phyloP scores from a whole-genome alignment of 2,329 filamentous ascomycete species.

The Talaromyces sp. region DNA sequence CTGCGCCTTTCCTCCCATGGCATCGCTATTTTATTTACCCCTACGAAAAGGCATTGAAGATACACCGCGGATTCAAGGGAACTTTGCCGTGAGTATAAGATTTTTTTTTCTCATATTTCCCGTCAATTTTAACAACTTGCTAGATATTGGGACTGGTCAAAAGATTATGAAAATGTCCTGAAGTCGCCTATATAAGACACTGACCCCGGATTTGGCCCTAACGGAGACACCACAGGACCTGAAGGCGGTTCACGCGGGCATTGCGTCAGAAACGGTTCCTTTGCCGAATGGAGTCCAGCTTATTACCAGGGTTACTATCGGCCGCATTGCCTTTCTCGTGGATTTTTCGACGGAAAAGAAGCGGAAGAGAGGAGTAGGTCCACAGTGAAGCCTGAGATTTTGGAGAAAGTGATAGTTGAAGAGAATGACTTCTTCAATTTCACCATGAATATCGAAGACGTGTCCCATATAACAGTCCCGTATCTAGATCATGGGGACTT shows the following conservation, averaged over 20 bases:
- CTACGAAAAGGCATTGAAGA: slow-evolving; percentile 2
- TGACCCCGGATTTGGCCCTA: neutral
- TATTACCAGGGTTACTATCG: neutral
- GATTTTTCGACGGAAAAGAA: neutral
- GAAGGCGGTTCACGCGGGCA: neutral
- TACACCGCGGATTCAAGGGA: neutral
- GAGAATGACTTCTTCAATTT: neutral
- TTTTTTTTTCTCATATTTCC: neutral
- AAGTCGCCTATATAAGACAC: neutral
- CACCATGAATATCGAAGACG: neutral
- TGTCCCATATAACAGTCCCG: neutral
- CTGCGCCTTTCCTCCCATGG: slow-evolving; percentile 3
- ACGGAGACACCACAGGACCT: neutral
- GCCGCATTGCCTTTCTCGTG: neutral
- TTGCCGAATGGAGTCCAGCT: neutral
- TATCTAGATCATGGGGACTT: neutral
- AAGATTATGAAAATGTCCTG: neutral
- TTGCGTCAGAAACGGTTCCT: neutral
- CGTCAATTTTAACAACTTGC: neutral
- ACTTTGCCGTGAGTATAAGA: neutral
- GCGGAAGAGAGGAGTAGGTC: neutral
- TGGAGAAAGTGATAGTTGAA: neutral
- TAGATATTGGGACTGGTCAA: slow-evolving; percentile 4
- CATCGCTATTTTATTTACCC: slow-evolving; percentile 2
- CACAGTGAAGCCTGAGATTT: neutral